Base-by-base conservation (phyloP, 2,329 filamentous ascomycete species). In the Blumeria hordei region DNA sequence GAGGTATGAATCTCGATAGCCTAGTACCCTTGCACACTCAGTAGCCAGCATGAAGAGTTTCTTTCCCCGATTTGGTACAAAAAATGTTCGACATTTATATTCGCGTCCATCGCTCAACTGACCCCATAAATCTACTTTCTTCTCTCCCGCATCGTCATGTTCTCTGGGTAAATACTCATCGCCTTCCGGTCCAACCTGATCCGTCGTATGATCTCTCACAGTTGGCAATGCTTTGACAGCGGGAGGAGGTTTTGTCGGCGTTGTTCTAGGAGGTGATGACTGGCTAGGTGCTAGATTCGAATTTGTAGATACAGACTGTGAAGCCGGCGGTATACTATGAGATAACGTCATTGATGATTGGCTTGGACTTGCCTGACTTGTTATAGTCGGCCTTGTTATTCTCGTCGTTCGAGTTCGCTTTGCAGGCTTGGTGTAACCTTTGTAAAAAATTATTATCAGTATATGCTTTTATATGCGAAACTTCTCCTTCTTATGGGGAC, bases 11-110 rank as follows among this genome's bases (percentile, higher is more conserved):
- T 98, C 92, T 58, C 92, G 78, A 67, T 98, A 98, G 50, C 88
- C 85, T 21, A 96, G 73, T 3, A 95, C 88, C 60, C 92, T 80
- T 28, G 92, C 92, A 66, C 92, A 96, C 69, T 98, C 92, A 14
- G 92, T 98, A 37, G 92, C 92, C 54, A 98, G 78, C 92, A 98
- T 98, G 70, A 96, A 98, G 6, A 96, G 76, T 69, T 95, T 95
- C 60, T 93, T 83, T 33, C 86, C 88, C 62, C 92, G 76, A 63
- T 93, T 82, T 16, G 90, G 88, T 3, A 98, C 88, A 60, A 85
- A 79, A 67, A 98, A 98, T 0, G 90, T 96, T 59, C 88, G 77
- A 69, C 90, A 95, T 66, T 85, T 81, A 71, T 95, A 98, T 64
- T 90, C 83, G 62, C 92, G 85, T 21, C 77, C 79, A 58, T 88